Base-by-base conservation (phyloP, 345 rosid genomes). In the Hypericum perforatum region DNA sequence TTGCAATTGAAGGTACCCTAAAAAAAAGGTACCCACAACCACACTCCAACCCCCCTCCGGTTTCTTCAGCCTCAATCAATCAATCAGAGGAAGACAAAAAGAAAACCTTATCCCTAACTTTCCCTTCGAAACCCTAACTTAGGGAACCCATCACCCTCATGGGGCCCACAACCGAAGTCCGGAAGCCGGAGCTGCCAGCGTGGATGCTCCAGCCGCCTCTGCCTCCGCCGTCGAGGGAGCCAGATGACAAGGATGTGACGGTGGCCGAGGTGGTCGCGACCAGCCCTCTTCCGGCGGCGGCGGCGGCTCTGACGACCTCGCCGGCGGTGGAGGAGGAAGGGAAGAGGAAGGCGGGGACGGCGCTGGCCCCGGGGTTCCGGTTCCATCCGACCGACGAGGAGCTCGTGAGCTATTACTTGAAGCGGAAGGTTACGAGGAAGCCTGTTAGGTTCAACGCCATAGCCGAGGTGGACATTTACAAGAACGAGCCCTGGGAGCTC, bases 301-400 rank as follows among this genome's bases (percentile, higher is more conserved):
- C 54, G 0, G 13, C 71, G 36, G 45, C 68, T 11, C 40, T 60
- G 45, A 52, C 77, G 5, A 36, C 43, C 39, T 13, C 52, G 0
- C 47, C 52, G 1, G 12, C 68, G 7, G 5, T 14, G 7, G 48
- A 5, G 10, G 47, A 15, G 10, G 49, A 9, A 1, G 52, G 64
- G 9, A 39, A 63, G 0, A 36, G 14, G 12, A 7, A 65, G 32
- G 49, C 70, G 44, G 71, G 82, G 2, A 73, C 94, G 9, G 75
- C 94, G 8, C 76, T 86, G 68, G 97, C 91, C 39, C 97, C 97
- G 16, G 97, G 97, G 10, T 86, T 86, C 42, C 78, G 97, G 70
- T 89, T 89, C 63, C 97, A 89, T 46, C 97, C 97, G 0, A 86
- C 95, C 2, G 97, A 82, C n/a, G 96, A 90, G 61, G 96, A 90